phyloP scores from a whole-genome alignment of 2,329 filamentous ascomycete species.

The Oidium heveae region DNA sequence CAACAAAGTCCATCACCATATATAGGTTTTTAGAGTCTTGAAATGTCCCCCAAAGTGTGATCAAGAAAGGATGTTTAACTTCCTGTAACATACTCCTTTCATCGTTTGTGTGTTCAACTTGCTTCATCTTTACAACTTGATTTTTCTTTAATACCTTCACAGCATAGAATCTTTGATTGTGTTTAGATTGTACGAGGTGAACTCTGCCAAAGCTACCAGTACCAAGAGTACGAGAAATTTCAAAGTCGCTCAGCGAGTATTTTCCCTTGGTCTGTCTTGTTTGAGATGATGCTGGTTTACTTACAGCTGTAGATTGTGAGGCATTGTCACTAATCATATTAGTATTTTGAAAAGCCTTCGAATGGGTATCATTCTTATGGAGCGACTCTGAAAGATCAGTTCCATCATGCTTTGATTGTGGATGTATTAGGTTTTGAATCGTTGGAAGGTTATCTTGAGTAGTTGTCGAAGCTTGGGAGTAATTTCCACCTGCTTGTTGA shows the following conservation, averaged over 20 bases:
- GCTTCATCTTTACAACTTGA: slow-evolving; percentile 99
- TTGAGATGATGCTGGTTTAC: slow-evolving; percentile 4
- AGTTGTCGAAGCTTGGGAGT: slow-evolving; percentile 10
- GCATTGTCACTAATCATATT: not conserved
- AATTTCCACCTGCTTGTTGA: slow-evolving; percentile 10
- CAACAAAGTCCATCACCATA: slow-evolving; percentile 99
- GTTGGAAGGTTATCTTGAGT: slow-evolving; percentile 42
- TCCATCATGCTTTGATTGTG: slow-evolving; percentile 23
- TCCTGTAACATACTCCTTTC: slow-evolving; percentile 87
- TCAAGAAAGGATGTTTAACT: slow-evolving; percentile 92
- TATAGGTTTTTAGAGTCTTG: slow-evolving; percentile 89
- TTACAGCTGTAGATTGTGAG: not conserved
- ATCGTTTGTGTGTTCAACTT: slow-evolving; percentile 97
- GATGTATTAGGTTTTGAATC: slow-evolving; percentile 66
- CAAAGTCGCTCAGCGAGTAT: slow-evolving; percentile 80
- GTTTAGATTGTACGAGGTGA: slow-evolving; percentile 88
- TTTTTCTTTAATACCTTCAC: slow-evolving; percentile 97
- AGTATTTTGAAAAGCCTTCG: not conserved
- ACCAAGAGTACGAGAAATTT: slow-evolving; percentile 70
- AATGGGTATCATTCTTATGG: not conserved
- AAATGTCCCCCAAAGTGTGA: slow-evolving; percentile 96
- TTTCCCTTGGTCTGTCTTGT: slow-evolving; percentile 75
- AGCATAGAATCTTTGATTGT: slow-evolving; percentile 95
- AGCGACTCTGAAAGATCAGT: slow-evolving; percentile 14
- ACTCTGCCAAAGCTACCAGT: slow-evolving; percentile 94